Evolutionary conservation across 2,329 filamentous ascomycete species (phyloP).

Genomic region (Endocalyx cinctus): DNA sequence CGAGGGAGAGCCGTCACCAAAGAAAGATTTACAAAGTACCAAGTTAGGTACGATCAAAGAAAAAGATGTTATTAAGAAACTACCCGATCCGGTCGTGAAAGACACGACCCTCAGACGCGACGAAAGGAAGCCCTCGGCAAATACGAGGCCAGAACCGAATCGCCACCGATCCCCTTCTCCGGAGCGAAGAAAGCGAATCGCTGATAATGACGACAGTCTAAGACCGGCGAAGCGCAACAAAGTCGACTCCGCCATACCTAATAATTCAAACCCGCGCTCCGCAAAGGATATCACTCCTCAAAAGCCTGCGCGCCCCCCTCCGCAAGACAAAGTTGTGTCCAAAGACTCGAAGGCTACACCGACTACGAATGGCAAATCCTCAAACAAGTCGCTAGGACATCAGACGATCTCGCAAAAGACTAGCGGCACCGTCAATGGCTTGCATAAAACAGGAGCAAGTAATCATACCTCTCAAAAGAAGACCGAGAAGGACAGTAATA

Average conservation of each 20-base stretch:
- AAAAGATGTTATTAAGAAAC: constrained; percentile 23
- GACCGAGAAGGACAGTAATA: constrained; percentile 23
- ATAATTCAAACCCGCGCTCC: constrained; percentile 13
- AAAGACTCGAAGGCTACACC: constrained; percentile 19
- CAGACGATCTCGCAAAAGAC: constrained; percentile 32
- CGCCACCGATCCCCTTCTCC: constrained; percentile 35
- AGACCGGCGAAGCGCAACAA: constrained; percentile 44
- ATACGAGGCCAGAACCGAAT: constrained; percentile 21
- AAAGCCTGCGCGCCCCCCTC: constrained; percentile 16
- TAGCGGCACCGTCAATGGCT: constrained; percentile 39
- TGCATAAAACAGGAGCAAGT: constrained; percentile 27
- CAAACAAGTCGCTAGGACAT: constrained; percentile 13
- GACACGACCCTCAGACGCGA: constrained; percentile 21
- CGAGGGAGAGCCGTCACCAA: constrained; percentile 22
- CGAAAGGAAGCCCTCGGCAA: constrained; percentile 15
- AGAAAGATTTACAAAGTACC: constrained; percentile 14
- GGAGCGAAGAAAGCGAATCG: constrained; percentile 42
- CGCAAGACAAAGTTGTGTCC: constrained; percentile 15
- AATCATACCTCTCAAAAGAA: constrained; percentile 34
- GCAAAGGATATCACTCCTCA: constrained; percentile 15
- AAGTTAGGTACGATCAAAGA: constrained; percentile 19
- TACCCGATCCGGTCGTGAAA: constrained; percentile 11
- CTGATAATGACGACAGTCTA: constrained; percentile 39
- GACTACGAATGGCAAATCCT: constrained; percentile 20
- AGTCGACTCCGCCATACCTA: constrained; percentile 29